Base-by-base conservation (phyloP, 2,329 filamentous ascomycete species). In the Xylariaceae sp. region DNA sequence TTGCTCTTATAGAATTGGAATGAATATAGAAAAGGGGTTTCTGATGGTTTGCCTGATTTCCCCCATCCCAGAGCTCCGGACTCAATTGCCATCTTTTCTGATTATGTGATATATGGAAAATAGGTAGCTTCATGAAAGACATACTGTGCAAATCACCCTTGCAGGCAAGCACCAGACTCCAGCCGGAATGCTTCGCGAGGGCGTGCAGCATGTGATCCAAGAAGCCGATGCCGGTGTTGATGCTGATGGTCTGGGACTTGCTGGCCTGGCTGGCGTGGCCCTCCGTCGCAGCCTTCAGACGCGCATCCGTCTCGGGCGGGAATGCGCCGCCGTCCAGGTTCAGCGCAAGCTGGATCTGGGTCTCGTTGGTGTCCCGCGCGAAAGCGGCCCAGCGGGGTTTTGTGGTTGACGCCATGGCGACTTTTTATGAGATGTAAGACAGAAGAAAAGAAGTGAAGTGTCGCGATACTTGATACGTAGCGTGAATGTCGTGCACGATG, bases 171-270 rank as follows among this genome's bases (percentile, higher is more conserved):
- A 86, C 86, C 68, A 99, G 77, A 78, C 89, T 94, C 94, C 93
- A 97, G 64, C 94, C 93, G 4, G 89, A 87, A 77, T 99, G 94
- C 77, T 99, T 97, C 54, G 94, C 90, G 57, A 97, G 82, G 4
- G 94, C 94, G 76, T 99, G 94, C 54, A 97, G 83, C 93, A 99
- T 97, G 80, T 99, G 94, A 78, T 99, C 94, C 58, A 99, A 82
- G 77, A 99, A 99, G 61, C 94, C 94, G 74, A 99, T 96, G 65
- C 94, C 94, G 0, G 93, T 96, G 80, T 90, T 87, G 66, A 97
- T 82, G 71, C 85, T 85, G 73, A 97, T 97, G 62, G 85, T 86
- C 76, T 97, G 94, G 48, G 87, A 89, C 67, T 88, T 86, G 67
- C 89, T 93, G 65, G 86, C 80, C 76, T 99, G 93, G 1, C 88